Conservation (phyloP, 2,329 filamentous ascomycete genomes). For the Colletotrichum acutatum region DNA sequence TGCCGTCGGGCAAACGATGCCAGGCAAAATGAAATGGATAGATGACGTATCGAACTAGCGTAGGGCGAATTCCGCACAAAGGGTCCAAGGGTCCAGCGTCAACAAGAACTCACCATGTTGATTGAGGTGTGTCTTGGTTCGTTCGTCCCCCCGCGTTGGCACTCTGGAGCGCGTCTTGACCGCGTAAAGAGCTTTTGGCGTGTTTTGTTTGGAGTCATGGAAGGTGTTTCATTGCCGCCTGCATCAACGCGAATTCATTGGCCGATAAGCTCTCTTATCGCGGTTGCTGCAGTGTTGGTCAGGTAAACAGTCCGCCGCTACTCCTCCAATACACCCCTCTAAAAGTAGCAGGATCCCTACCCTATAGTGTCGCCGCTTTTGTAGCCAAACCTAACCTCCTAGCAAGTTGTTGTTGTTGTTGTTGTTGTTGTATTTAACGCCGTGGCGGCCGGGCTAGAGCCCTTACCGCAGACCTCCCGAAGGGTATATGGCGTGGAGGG, state of each 20-base stretch:
- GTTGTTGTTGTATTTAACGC: no score
- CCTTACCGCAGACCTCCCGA: no score
- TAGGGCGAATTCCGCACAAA: constrained; percentile 17
- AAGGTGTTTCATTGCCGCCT: constrained; percentile 16
- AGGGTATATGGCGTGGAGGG: no score
- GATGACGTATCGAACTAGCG: constrained; percentile 14
- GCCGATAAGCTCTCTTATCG: constrained; percentile 32
- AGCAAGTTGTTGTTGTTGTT: no score
- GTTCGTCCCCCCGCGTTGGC: not conserved
- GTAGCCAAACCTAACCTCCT: not conserved
- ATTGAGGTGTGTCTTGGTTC: not conserved
- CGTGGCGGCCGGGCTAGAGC: no score
- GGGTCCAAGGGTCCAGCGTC: constrained; percentile 14
- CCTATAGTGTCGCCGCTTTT: constrained; percentile 19
- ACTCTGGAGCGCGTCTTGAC: constrained; percentile 27
- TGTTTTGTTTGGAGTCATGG: constrained; percentile 19
- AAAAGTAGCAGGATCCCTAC: constrained; percentile 1
- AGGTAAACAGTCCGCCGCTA: constrained; percentile 23
- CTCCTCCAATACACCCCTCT: constrained; percentile 5
- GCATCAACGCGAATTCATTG: constrained; percentile 26
- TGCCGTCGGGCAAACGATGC: constrained; percentile 16
- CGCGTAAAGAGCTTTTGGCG: constrained; percentile 36
- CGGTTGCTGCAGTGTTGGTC: constrained; percentile 28
- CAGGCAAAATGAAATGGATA: not conserved
- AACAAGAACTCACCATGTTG: constrained; percentile 23